Evolutionary conservation across 345 rosid species (phyloP), one percentile per base, ranked within the genome.

Genomic region (Pugionium dolabratum): DNA sequence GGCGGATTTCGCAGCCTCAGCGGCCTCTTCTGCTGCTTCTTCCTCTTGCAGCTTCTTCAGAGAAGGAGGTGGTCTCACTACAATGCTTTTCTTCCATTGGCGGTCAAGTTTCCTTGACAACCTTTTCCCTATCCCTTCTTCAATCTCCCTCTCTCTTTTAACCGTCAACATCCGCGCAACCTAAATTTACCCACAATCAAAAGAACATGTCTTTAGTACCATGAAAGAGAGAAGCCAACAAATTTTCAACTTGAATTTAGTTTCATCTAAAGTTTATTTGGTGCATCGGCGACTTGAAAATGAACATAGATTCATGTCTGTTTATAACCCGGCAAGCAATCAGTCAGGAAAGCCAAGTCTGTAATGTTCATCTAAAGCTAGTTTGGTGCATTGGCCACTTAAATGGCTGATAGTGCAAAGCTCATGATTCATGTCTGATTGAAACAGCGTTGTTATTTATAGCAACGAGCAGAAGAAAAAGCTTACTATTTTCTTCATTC

Each of bases 31-130:
- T 42, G 91, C 97, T 43, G 90, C 94, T 78, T 86, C 94, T 78
- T 93, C 90, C 76, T 81, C 94, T 75, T 58, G 83, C 71, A 88
- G 52, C 69, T 88, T 88, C 65, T 63, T 85, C 71, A 90, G 67
- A 5, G 97, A 84, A 54, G 98, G 97, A 47, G 94, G 84, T 11
- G 97, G 97, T 64, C 86, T 81, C n/a, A 82, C 82, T 34, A 93
- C 84, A 61, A 88, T 88, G 81, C 89, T 85, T 48, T 82, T 90
- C 96, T 93, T 88, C 96, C 96, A 93, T 70, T 85, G 76, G 39
- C 85, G 53, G 70, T 93, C 97, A 1, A 90, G 83, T 78, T 90
- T 93, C 74, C 97, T 90, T n/a, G 97, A 93, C 71, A 88, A 67
- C 63, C 98, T 82, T 79, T 90, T 88, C 79, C 74, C 78, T 57